Evolutionary conservation across 345 rosid genomes (phyloP).

Genomic region (Eucalyptus erythrocorys): DNA sequence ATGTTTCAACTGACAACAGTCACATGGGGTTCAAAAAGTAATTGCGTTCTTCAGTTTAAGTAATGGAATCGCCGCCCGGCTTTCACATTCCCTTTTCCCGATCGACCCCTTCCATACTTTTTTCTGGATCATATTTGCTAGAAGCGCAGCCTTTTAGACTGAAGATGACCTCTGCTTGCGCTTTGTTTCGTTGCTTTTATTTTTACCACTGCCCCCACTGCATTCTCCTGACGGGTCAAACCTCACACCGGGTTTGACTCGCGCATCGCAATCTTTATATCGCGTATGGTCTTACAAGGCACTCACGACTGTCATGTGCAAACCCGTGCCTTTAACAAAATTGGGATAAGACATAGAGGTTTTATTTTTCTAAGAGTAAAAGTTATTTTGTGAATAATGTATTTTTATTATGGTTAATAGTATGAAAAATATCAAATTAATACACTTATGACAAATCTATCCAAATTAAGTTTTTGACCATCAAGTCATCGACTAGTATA

Average conservation of each 20-base stretch:
- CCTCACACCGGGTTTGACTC: too few species aligned
- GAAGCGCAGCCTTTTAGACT: neutral
- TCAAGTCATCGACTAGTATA: too few species aligned
- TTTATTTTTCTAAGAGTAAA: neutral
- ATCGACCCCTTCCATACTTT: neutral
- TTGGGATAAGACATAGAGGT: neutral
- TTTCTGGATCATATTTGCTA: neutral
- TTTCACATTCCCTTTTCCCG: neutral
- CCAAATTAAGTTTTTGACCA: too few species aligned
- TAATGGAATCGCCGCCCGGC: neutral
- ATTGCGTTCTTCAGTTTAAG: neutral
- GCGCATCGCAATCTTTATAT: too few species aligned
- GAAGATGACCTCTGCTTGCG: neutral
- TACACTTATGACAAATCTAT: too few species aligned
- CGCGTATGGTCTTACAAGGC: too few species aligned
- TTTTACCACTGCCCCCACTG: too few species aligned
- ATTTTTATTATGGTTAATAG: accelerated
- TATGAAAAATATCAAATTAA: too few species aligned
- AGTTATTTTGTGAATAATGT: neutral
- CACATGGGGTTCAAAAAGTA: neutral
- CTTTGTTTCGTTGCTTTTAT: neutral
- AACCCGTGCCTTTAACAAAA: neutral
- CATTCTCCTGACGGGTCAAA: too few species aligned
- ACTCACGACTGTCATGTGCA: neutral
- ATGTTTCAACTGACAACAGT: neutral